Evolutionary conservation across 805 yeast species (phyloP).

Genomic region (Komagataella ulmi): DNA sequence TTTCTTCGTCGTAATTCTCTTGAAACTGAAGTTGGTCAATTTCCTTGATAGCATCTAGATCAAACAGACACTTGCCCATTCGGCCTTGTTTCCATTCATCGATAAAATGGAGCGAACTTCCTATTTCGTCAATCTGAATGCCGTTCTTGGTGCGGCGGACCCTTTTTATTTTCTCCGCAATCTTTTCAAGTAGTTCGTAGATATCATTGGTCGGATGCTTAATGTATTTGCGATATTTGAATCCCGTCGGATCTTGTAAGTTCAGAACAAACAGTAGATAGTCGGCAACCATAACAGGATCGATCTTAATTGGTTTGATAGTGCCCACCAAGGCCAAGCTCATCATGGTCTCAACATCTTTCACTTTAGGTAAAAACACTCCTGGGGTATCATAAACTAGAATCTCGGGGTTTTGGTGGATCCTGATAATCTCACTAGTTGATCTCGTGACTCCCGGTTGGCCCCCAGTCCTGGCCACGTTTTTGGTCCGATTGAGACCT

Average conservation of each 20-base stretch:
- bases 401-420: slow-evolving; percentile 48
- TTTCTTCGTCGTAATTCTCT: slow-evolving; percentile 6
- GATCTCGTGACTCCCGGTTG: slow-evolving; percentile 83
- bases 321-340: slow-evolving; percentile 65
- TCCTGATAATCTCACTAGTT: slow-evolving; percentile 62
- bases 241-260: slow-evolving; percentile 35
- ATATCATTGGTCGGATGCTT: slow-evolving; percentile 62
- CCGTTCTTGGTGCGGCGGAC: slow-evolving; percentile 12
- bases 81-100: slow-evolving; percentile 49
- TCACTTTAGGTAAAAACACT: slow-evolving; percentile 67
- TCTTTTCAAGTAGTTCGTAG: slow-evolving; percentile 34
- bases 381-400: slow-evolving; percentile 88
- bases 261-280: slow-evolving; percentile 67
- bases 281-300: slow-evolving; percentile 80
- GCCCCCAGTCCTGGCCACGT: slow-evolving; percentile 77
- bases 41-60: slow-evolving; percentile 11
- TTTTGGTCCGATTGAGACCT: slow-evolving; percentile 18
- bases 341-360: slow-evolving; percentile 56
- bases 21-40: slow-evolving; percentile 3
- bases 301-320: slow-evolving; percentile 54
- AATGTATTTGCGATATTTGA: slow-evolving; percentile 30
- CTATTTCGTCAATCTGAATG: slow-evolving; percentile 31
- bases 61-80: slow-evolving; percentile 18
- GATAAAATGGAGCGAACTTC: slow-evolving; percentile 53
- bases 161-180: slow-evolving; percentile 26